phyloP scores from a whole-genome alignment of 768 basidiomycete genomes.

The Termitomyces sp. region DNA sequence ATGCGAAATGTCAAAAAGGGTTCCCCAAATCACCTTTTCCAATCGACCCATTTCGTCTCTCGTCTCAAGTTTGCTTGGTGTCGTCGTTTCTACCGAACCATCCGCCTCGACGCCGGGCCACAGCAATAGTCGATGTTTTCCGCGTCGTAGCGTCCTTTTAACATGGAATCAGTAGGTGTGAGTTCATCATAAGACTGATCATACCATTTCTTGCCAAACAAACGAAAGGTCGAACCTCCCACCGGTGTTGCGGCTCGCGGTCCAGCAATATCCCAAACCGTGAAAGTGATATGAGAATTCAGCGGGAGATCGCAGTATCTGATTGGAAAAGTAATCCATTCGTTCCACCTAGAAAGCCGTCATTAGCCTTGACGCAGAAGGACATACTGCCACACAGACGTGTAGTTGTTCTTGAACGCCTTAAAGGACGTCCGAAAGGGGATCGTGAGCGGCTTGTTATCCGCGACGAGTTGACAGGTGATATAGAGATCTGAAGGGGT shows the following conservation, averaged over 20 bases:
- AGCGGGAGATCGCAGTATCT: conserved; percentile 91
- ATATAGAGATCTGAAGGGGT: conserved; percentile 91
- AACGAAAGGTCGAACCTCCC: conserved; percentile 83
- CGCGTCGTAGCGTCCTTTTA: conserved; percentile 77
- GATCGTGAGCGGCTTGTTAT: conserved; percentile 90
- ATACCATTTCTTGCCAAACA: conserved; percentile 94
- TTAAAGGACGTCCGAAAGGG: conserved; percentile 92
- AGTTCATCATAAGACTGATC: background rate
- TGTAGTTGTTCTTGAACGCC: conserved; percentile 80
- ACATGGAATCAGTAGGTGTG: background rate
- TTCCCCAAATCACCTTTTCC: conserved; percentile 60
- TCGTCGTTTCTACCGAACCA: conserved; percentile 72
- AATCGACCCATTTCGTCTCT: conserved; percentile 94
- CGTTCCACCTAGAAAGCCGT: conserved; percentile 63
- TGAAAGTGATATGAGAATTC: conserved; percentile 85
- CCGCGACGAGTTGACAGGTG: conserved; percentile 85
- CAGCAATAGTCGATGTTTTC: conserved; percentile 83
- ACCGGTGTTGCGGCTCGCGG: conserved; percentile 77
- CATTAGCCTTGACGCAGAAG: background rate
- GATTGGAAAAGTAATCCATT: conserved; percentile 89
- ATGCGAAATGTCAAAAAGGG: background rate
- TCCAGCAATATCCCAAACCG: conserved; percentile 93
- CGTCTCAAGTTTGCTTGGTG: conserved; percentile 79
- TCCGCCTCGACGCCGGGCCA: conserved; percentile 87
- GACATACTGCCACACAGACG: conserved; percentile 37